Evolutionary conservation across 257 asterid genomes (phyloP).

Genomic region (Anisodus tanguticus): DNA sequence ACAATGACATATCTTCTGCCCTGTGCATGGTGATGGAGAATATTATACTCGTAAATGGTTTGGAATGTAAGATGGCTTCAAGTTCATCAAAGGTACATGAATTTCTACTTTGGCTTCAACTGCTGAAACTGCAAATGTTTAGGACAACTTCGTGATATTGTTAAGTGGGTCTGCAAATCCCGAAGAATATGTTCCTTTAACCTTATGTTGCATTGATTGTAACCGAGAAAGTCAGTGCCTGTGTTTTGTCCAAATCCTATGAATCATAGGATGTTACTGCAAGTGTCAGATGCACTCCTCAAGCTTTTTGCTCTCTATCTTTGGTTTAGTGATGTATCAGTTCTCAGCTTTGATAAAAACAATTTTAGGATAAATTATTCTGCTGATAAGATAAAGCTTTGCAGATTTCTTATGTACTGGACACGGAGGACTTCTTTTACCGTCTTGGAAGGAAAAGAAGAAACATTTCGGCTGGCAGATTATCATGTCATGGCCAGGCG

Average conservation of each 20-base stretch:
- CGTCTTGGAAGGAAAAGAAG: conserved; percentile 39
- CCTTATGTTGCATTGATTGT: not conserved
- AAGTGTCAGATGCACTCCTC: not conserved
- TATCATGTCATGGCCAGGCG: conserved; percentile 18
- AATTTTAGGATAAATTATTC: not conserved
- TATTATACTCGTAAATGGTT: conserved; percentile 37
- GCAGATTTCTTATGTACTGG: conserved; percentile 43
- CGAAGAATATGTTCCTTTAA: not conserved
- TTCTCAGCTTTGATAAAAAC: not conserved
- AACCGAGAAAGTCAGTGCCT: not conserved
- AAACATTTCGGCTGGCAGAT: conserved; percentile 8
- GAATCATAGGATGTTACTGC: not conserved
- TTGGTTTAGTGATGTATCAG: not conserved
- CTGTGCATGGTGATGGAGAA: conserved; percentile 37
- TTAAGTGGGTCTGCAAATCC: not conserved
- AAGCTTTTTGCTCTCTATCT: not conserved
- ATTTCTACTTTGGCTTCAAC: not conserved
- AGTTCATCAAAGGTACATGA: conserved; percentile 36
- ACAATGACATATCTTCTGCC: conserved; percentile 32
- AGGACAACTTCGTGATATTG: not conserved
- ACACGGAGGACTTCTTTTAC: conserved; percentile 39
- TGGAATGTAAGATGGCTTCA: conserved; percentile 44
- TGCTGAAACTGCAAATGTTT: conserved; percentile 10
- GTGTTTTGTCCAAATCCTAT: not conserved
- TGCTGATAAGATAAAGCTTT: not conserved